phyloP scores from a whole-genome alignment of 306 rosid species.

The Citrullus colocynthis region DNA sequence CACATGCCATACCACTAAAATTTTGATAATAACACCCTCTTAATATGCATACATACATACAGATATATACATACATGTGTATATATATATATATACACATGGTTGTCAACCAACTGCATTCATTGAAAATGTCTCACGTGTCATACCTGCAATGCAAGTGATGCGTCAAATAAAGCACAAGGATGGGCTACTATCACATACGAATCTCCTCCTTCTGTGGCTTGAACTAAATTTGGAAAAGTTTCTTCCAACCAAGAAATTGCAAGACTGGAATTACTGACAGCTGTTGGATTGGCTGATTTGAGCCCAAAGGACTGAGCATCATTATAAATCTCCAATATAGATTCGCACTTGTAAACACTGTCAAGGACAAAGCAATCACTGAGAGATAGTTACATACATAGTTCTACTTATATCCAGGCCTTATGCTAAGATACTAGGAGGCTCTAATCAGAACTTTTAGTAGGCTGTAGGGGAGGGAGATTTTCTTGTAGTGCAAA shows the following conservation, averaged over 20 bases:
- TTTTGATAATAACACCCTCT: background rate
- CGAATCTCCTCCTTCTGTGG: conserved; percentile 36
- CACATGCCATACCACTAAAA: background rate
- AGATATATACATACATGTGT: background rate
- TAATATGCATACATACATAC: background rate
- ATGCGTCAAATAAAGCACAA: conserved; percentile 71
- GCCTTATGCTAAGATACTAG: background rate
- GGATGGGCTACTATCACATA: conserved; percentile 49
- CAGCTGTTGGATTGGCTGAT: conserved; percentile 52
- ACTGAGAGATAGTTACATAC: conserved; percentile 4
- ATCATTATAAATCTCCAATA: conserved; percentile 64
- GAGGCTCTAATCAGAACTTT: background rate
- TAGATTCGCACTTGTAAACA: conserved; percentile 58
- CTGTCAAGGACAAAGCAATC: conserved; percentile 33
- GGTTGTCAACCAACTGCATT: conserved; percentile 8
- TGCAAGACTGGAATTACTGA: conserved; percentile 64
- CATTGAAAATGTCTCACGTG: conserved; percentile 10
- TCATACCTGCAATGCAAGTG: conserved; percentile 76
- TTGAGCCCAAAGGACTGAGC: conserved; percentile 68
- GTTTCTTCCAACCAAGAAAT: conserved; percentile 91
- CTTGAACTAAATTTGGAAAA: conserved; percentile 53
- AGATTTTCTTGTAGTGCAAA: background rate
- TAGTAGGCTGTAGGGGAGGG: background rate
- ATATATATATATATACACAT: background rate
- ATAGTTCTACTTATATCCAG: background rate